phyloP scores from a whole-genome alignment of 2,329 filamentous ascomycete genomes.

The Aschersonia sp. region DNA sequence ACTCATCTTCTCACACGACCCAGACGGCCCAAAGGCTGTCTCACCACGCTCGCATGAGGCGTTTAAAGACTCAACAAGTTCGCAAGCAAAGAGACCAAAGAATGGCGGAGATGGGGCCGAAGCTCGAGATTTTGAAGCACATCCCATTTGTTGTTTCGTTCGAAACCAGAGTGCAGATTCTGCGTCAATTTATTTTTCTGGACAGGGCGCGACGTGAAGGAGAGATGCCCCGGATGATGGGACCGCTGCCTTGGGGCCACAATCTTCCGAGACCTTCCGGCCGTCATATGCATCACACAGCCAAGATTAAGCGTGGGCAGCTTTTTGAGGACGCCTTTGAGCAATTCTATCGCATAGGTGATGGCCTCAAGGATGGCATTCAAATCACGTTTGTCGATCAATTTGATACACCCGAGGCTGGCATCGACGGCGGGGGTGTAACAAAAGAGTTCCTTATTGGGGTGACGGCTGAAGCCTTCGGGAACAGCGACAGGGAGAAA shows the following conservation, averaged over 20 bases:
- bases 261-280: not conserved
- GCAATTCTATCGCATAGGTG: conserved; percentile 68
- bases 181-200: conserved; percentile 77
- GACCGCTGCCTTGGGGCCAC: conserved; percentile 43
- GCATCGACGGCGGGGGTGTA: conserved; percentile 92
- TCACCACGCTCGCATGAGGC: conserved; percentile 50
- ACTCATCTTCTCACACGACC: conserved; percentile 15
- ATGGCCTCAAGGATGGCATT: conserved; percentile 83
- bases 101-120: conserved; percentile 67
- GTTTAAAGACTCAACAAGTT: conserved; percentile 47
- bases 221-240: conserved; percentile 3
- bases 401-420: conserved; percentile 75
- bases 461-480: conserved; percentile 75
- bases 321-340: conserved; percentile 79
- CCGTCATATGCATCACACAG: conserved; percentile 16
- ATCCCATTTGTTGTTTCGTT: conserved; percentile 98
- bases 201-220: conserved; percentile 32
- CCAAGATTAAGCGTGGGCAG: conserved; percentile 61
- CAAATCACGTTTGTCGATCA: conserved; percentile 93
- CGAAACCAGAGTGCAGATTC: conserved; percentile 78
- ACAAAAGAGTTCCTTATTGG: conserved; percentile 94
- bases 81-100: conserved; percentile 55
- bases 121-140: conserved; percentile 81
- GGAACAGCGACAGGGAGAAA: conserved; percentile 24
- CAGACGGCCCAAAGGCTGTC: conserved; percentile 43